Evolutionary conservation across 129 eudicot species (phyloP), one percentile per base, ranked within the genome.

Genomic region (Centaurea solstitialis): DNA sequence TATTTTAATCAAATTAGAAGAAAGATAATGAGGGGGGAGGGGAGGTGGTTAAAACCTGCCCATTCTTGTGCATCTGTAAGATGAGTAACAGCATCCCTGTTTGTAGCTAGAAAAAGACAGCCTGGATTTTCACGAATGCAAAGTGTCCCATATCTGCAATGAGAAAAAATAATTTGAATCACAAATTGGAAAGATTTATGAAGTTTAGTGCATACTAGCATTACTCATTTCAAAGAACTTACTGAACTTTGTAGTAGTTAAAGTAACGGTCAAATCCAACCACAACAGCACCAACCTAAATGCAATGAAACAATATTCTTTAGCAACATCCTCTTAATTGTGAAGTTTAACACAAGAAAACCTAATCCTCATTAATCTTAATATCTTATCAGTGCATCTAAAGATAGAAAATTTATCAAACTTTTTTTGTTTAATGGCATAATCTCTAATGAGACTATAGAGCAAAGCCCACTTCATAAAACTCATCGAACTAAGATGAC

Each of bases 201-300:
- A 72, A 67, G 69, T 65, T 12, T 37, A 23, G 65, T 74, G 53
- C 33, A 78, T 71, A 39, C 43, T 68, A 5, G 41, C 47, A 24
- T 28, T 82, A 26, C 18, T 68, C 45, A 68, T 50, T 59, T 70
- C 0, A 78, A 80, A 85, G 13, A 80, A 86, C 97, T 92, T 86
- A 95, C 99, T 93, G 98, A 78, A 95, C 85, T 86, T 95, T 95
- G 97, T 92, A 91, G 88, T 93, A 95, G 89, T 93, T 95, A 83
- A 95, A 95, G 87, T 91, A 89, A 82, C 99, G 98, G 83, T 95
- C 99, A 81, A 95, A 95, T 85, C 99, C 99, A 68, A 95, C 99
- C 24, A 95, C 99, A 79, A 95, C 99, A 23, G 99, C 99, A 43
- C 99, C 99, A 82, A 95, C 99, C 99, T 95, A 84, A 35, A 81